These are phyloP conservation scores for Solanum megistacrolobum DNA, from an alignment of 257 asterid genomes.

Conservation along the genomic window DNA sequence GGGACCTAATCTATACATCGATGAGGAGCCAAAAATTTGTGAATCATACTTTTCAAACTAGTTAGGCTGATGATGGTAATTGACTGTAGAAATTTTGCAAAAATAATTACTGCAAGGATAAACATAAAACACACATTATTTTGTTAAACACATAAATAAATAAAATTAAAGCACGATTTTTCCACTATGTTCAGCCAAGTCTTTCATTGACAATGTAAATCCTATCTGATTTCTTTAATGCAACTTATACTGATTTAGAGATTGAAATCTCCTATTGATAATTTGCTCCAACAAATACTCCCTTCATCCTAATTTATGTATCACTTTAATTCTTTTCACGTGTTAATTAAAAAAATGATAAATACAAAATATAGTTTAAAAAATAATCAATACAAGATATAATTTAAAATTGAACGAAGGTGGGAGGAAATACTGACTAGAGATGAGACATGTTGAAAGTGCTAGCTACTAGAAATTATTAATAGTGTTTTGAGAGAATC, in stretches of 20 bases:
- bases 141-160: neutral
- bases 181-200: neutral
- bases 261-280: neutral
- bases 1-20: neutral
- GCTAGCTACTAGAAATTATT: neutral
- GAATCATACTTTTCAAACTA: neutral
- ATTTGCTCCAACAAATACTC: neutral
- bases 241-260: neutral
- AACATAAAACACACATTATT: neutral
- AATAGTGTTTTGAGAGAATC: neutral
- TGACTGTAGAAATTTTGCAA: neutral
- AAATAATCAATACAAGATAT: neutral
- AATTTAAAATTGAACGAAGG: neutral
- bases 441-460: neutral
- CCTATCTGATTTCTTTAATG: neutral
- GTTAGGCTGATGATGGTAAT: neutral
- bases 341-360: no score
- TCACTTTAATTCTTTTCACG: neutral
- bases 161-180: neutral
- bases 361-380: no score
- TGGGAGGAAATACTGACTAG: neutral
- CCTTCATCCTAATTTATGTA: neutral
- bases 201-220: neutral
- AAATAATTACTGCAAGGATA: neutral
- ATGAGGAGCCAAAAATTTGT: neutral